Evolutionary conservation across 371 early-diverging fungal species (phyloP), one percentile per base, ranked within the genome.

Genomic region (Mucor ambiguus): DNA sequence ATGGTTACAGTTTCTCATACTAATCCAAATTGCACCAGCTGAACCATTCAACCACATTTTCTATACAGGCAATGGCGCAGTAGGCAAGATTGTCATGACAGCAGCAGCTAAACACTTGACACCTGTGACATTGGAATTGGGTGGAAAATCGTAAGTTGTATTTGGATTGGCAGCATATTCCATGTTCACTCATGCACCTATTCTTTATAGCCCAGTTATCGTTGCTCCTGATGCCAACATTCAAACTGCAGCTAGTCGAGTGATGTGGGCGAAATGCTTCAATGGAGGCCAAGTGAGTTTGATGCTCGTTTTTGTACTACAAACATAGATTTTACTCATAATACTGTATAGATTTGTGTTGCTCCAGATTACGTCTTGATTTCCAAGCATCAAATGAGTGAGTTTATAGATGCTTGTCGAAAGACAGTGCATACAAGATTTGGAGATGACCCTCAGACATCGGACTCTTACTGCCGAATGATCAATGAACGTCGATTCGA

Each of bases 351-450:
- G 86, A 93, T 91, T 2, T 95, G 96, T 72, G 85, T 96, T 56
- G 91, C 92, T 12, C 92, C 93, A 46, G 97, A 96, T 72, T 94
- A 95, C 68, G 80, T 96, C 12, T 70, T 95, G 54, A 86, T 90
- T n/a, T 81, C 87, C 59, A 79, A 85, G 37, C 73, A 73, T 16
- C 67, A 86, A 37, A 77, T 80, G 24, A 81, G 84, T 57, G 65
- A 71, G 22, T 81, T 96, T 35, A 66, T 90, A 14, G 77, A 71
- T 9, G 71, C 71, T 2, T 70, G 89, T 68, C 76, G 79, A 22
- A 70, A 75, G 20, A 74, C 84, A 1, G 16, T 87, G 11, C 70
- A 74, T 3, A 77, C 83, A 4, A 75, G 79, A 35, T 92, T 76
- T 58, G 77, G 86, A 16, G 59, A 48, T 7, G 74, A 85, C 28